phyloP scores from a whole-genome alignment of 495 filamentous ascomycete species.

The Talaromyces thailandensis region DNA sequence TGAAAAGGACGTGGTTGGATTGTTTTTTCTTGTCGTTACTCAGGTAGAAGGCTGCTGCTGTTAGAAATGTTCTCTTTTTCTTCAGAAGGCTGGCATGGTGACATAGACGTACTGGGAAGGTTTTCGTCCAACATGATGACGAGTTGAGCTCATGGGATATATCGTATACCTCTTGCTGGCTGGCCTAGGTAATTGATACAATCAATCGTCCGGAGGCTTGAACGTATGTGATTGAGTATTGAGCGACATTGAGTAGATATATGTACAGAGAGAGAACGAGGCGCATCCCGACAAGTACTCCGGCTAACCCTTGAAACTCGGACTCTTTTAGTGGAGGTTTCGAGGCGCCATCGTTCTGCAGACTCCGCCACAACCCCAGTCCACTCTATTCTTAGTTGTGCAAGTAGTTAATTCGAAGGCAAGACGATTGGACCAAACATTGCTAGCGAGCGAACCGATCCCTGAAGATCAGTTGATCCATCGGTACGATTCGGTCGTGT shows the following conservation, averaged over 20 bases:
- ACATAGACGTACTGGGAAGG: slow-evolving; percentile 58
- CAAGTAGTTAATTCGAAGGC: background rate
- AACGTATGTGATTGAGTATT: background rate
- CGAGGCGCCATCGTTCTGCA: background rate
- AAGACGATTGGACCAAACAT: background rate
- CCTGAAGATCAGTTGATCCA: slow-evolving; percentile 5
- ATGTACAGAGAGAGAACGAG: background rate
- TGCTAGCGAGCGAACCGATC: background rate
- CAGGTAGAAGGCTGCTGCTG: slow-evolving; percentile 52
- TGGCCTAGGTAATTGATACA: background rate
- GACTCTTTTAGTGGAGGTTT: background rate
- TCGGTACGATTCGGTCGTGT: slow-evolving; percentile 22
- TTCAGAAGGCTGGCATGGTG: background rate
- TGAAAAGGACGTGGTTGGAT: slow-evolving; percentile 57
- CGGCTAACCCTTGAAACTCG: background rate
- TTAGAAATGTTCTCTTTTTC: background rate
- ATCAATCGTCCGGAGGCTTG: background rate
- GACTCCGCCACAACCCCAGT: background rate
- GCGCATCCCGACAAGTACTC: too few species aligned
- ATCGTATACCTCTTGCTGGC: background rate
- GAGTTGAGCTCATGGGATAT: background rate
- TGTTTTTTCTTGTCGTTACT: slow-evolving; percentile 41
- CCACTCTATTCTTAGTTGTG: background rate
- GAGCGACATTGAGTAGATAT: background rate
- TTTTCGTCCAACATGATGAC: slow-evolving; percentile 84